Evolutionary conservation across 2,329 filamentous ascomycete genomes (phyloP), one percentile per base, ranked within the genome.

Genomic region (Aspergillus candidus): DNA sequence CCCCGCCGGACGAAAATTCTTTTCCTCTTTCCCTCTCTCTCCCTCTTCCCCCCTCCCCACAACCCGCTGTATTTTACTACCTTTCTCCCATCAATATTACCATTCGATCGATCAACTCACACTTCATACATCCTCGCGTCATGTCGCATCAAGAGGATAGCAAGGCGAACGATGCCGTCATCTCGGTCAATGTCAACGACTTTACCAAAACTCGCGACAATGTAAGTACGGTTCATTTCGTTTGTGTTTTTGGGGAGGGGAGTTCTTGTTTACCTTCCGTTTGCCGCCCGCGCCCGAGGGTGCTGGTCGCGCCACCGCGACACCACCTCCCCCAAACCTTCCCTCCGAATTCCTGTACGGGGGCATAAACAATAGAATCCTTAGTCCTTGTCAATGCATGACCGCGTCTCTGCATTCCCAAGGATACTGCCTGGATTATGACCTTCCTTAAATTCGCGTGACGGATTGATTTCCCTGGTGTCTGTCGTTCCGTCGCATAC

Each of bases 131-230:
- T 32, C 60, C 74, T 47, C 41, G 77, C 14, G 60, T 71, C 37
- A 69, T 67, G 64, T 50, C 63, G 46, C 52, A 56, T 42, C 67
- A 65, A 48, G 58, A 63, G n/a, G 64, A 71, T 40, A 53, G 58
- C 49, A 64, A 63, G 47, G 48, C 55, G 41, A 58, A 58, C 32
- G 61, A 63, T 38, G 59, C 56, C 52, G 61, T 60, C 34, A 58
- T 70, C 33, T 57, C 64, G 14, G 68, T 73, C 53, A 70, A 88
- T 49, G 76, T 85, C 45, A 83, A 88, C 46, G 84, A 87, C 66
- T 91, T 91, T 65, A 77, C 87, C 48, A 77, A 83, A 61, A 88
- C 89, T 38, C 80, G 88, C 59, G 88, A 94, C 65, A 83, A 81
- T 64, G 88, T 94, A 82, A 78, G 86, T 73, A 43, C 37, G 18